Base-by-base conservation (phyloP, 129 eudicot genomes). In the Flaveria ramosissima region DNA sequence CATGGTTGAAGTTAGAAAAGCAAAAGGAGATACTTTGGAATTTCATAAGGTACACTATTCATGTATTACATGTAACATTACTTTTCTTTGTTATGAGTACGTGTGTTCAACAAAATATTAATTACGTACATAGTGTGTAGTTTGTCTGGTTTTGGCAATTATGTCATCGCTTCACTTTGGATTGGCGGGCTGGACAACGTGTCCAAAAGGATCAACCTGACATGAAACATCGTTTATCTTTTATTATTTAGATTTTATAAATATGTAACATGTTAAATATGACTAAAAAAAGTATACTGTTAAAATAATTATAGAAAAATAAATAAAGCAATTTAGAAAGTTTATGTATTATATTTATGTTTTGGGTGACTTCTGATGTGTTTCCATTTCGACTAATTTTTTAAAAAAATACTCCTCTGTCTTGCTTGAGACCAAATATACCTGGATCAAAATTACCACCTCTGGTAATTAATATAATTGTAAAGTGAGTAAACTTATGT, bases 21-120 rank as follows among this genome's bases (percentile, higher is more conserved):
- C 99, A 57, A 95, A 95, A 80, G 99, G 99, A 73, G 99, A 95
- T 85, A 95, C 99, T 75, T 86, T 95, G 83, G 99, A 95, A 72
- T 95, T 95, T 78, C 99, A 95, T 82, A 95, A 95, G 99, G 99
- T 95, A 84, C 23, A 23, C 21, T 78, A 61, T 23, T 65, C 74
- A 73, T 73, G 7, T 55, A 11, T 32, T 32, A 32, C 74, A 73
- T 73, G 48, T 45, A 45, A 45, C 48, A 45, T 45, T 45, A 45
- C 9, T 45, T 45, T 45, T 45, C 12, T 45, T 45, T 45, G 2
- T 45, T 45, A 45, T 45, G 10, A 45, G 48, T 9, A 45, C 14
- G 48, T 11, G 48, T 45, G 48, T 2, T 45, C 48, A 45, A 45
- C 48, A 45, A 45, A 32, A 32, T 32, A 32, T 32, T 32, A 32